Base-by-base conservation (phyloP, 768 basidiomycete genomes). In the Pisolithus tinctorius region DNA sequence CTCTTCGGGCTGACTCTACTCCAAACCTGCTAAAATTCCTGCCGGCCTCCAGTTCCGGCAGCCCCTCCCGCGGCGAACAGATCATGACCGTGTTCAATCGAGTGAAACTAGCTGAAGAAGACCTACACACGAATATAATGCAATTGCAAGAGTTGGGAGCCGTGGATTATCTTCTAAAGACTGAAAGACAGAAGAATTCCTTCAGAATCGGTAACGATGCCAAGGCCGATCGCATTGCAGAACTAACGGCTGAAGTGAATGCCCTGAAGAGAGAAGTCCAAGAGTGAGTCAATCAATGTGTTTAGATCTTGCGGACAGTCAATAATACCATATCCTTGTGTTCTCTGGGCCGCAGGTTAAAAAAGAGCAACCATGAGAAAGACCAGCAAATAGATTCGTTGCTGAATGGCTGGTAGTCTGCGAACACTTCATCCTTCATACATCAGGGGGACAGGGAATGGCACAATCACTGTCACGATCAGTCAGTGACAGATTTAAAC, bases 101-200 rank as follows among this genome's bases (percentile, higher is more conserved):
- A 9, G 29, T 60, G 1, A 50, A 30, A 30, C 26, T 49, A 0
- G 9, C 27, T 0, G 17, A 52, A 3, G 9, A 42, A 25, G 8
- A 20, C 2, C 23, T 58, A 10, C 4, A 17, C 6, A 16, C 9
- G 2, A 53, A 60, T 14, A 34, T 66, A 1, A 52, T 55, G 2
- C 23, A 46, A 1, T n/a, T 64, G 1, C 45, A 52, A 1, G 55
- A 60, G 14, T 47, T 62, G 29, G 47, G 41, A 13, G 37, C 69
- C 0, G 50, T 55, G 39, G 59, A 62, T 8, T 69, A 72, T 45
- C 61, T 77, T 39, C 53, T 53, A 31, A 68, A 64, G 48, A 64
- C 78, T 36, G 74, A 79, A 53, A 64, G 71, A 36, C 70, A 69
- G 49, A 54, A 63, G 9, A 56, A 56, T 8, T 71, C 74, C 20